A percentile compares a stretch with the other conserved stretches of the same genome.
These are phyloP conservation scores for Corniculantispora saksenae DNA, from an alignment of 2,329 filamentous ascomycete species.

Conservation along the genomic window DNA sequence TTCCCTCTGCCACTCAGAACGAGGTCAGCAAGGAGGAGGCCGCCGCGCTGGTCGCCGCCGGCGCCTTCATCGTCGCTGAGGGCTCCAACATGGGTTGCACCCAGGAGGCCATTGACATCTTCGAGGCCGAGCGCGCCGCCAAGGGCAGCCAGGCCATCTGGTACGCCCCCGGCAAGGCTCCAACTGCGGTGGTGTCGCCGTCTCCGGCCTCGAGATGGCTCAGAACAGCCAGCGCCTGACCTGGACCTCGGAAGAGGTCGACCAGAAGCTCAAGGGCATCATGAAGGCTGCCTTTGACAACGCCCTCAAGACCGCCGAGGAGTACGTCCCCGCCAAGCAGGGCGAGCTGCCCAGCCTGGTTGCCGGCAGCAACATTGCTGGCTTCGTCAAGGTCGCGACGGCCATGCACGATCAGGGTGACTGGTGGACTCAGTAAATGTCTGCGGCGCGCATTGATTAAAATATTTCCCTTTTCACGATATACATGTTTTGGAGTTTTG, in stretches of 20 bases:
- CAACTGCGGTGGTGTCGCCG: conserved; percentile 96
- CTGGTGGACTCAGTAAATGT: conserved; percentile 63
- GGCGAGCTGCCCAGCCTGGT: conserved; percentile 88
- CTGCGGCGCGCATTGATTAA: conserved; percentile 2
- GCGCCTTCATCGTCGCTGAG: conserved; percentile 86
- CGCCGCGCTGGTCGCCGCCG: conserved; percentile 72
- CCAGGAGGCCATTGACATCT: conserved; percentile 89
- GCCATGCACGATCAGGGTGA: conserved; percentile 98
- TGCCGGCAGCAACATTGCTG: conserved; percentile 94
- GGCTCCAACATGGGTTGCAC: conserved; percentile 99
- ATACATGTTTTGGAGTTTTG: conserved; percentile 16
- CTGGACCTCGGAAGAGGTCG: conserved; percentile 90
- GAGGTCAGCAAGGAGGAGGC: conserved; percentile 94
- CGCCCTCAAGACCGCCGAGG: conserved; percentile 83
- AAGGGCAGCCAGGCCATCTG: conserved; percentile 74
- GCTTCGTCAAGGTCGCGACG: conserved; percentile 91
- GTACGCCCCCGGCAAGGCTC: conserved; percentile 98
- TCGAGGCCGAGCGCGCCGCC: conserved; percentile 75
- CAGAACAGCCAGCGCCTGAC: conserved; percentile 88
- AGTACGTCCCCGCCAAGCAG: conserved; percentile 77
- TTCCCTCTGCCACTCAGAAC: conserved; percentile 96
- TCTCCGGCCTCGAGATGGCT: conserved; percentile 97
- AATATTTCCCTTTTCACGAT: not conserved
- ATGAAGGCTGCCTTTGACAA: conserved; percentile 94
- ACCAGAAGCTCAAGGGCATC: conserved; percentile 85